These are phyloP conservation scores for Trifolium pratense DNA, from an alignment of 306 rosid species.

Conservation along the genomic window DNA sequence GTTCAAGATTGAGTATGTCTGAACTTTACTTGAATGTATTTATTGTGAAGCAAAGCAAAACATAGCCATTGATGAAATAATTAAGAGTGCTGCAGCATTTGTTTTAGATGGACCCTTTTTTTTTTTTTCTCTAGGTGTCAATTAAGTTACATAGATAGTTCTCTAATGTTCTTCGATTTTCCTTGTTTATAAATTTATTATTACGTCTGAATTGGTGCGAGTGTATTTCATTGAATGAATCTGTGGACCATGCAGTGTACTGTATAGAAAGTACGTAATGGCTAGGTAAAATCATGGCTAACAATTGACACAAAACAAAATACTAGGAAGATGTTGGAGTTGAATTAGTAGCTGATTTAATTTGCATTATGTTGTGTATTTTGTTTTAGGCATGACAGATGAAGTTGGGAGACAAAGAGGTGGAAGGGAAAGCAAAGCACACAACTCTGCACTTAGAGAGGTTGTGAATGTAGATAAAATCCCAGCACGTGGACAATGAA, in stretches of 20 bases:
- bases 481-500: too few species aligned
- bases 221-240: neutral
- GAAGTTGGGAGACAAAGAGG: too few species aligned
- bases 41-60: too few species aligned
- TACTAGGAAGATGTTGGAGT: neutral
- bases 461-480: too few species aligned
- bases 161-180: neutral
- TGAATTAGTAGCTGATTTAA: neutral
- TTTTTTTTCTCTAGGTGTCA: neutral
- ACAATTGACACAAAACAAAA: neutral
- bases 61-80: too few species aligned
- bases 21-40: too few species aligned
- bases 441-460: too few species aligned
- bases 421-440: too few species aligned
- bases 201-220: neutral
- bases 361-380: too few species aligned
- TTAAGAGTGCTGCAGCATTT: slow-evolving; percentile 24
- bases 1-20: too few species aligned
- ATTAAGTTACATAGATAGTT: neutral
- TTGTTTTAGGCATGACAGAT: too few species aligned
- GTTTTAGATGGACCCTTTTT: neutral
- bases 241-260: neutral
- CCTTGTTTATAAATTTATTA: neutral
- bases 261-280: neutral
- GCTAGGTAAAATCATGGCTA: neutral